Conservation (phyloP, 192 early-diverging fungal genomes). For the Mortierella antarctica region DNA sequence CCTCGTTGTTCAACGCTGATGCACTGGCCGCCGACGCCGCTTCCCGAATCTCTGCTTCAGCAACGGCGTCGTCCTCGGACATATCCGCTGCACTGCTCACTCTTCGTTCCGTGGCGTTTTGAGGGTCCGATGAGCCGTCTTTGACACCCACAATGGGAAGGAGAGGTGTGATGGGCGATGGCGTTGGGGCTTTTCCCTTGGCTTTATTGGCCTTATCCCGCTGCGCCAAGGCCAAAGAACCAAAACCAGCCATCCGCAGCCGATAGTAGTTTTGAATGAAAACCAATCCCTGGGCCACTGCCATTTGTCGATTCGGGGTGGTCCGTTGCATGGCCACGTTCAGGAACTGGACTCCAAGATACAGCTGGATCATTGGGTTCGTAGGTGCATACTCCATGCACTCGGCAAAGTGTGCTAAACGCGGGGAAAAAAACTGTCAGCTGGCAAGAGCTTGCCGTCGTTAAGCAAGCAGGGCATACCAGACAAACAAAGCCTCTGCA, state of each 20-base stretch:
- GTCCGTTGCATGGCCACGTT: constrained; percentile 77
- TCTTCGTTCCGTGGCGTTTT: constrained; percentile 1
- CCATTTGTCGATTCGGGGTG: constrained; percentile 75
- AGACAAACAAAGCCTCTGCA: neutral
- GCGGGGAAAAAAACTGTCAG: neutral
- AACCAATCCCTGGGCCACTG: constrained; percentile 63
- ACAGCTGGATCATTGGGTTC: constrained; percentile 76
- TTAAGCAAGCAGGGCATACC: neutral
- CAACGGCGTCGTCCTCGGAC: constrained; percentile 4
- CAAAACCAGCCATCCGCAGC: constrained; percentile 24
- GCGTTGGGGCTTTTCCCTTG: neutral
- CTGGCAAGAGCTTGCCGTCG: neutral
- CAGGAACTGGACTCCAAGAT: constrained; percentile 68
- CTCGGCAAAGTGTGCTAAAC: constrained; percentile 64
- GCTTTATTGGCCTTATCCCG: constrained; percentile 15
- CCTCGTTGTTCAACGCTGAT: neutral
- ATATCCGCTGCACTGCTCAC: neutral
- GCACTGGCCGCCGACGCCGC: too few species aligned
- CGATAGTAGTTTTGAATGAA: constrained; percentile 45
- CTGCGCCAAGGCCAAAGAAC: constrained; percentile 19
- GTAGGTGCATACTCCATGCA: constrained; percentile 67
- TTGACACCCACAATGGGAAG: constrained; percentile 8
- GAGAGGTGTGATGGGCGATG: neutral
- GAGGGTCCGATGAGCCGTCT: neutral
- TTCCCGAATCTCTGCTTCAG: neutral